Percentiles rank a stretch among this genome's conserved stretches.
Conservation (phyloP, 2,329 filamentous ascomycete genomes). For the Plenodomus lindquistii region DNA sequence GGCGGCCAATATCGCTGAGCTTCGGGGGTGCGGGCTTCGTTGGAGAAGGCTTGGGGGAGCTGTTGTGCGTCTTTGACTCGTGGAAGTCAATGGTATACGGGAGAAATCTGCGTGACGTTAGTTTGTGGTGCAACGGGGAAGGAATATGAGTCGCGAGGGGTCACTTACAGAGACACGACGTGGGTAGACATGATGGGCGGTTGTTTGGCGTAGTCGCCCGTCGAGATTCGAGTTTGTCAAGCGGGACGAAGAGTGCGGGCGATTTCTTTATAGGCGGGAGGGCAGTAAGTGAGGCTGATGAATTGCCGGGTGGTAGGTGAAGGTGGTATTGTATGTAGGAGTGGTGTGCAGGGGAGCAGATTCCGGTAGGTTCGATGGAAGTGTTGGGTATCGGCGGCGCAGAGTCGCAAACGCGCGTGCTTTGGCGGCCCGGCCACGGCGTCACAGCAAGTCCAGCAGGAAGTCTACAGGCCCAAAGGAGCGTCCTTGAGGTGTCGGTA, state of each 20-base stretch:
- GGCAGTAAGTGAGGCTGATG: neutral
- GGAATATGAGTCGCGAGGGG: neutral
- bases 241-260: neutral
- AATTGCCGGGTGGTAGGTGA: constrained; percentile 1
- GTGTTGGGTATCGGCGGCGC: constrained; percentile 5
- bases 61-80: constrained; percentile 43
- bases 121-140: neutral
- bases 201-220: constrained; percentile 6
- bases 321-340: constrained; percentile 8
- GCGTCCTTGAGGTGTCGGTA: constrained; percentile 5
- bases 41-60: constrained; percentile 43
- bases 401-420: constrained; percentile 5
- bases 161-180: constrained; percentile 60
- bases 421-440: constrained; percentile 1
- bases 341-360: constrained; percentile 5
- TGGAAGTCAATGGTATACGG: constrained; percentile 89
- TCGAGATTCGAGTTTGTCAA: neutral
- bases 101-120: constrained; percentile 68
- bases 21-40: constrained; percentile 25
- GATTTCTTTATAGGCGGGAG: neutral
- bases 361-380: constrained; percentile 16
- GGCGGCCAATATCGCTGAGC: constrained; percentile 48
- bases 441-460: neutral
- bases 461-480: neutral
- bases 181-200: constrained; percentile 59